These are phyloP conservation scores for Catenaria anguillulae DNA, from an alignment of 371 early-diverging fungal species.

Conservation along the genomic window DNA sequence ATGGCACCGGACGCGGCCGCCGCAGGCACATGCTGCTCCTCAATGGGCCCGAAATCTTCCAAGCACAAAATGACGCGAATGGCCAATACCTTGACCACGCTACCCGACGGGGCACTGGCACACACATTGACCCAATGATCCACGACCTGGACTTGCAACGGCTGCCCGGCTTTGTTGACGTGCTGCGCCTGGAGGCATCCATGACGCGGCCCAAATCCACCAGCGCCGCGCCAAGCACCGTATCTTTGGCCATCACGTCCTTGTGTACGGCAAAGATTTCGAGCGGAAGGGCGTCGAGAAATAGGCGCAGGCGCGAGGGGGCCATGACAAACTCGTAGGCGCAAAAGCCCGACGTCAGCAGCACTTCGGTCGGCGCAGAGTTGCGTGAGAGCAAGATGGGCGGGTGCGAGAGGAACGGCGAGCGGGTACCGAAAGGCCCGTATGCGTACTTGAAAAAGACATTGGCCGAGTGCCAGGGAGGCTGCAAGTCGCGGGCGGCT, in stretches of 20 bases:
- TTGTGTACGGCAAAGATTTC: conserved; percentile 20
- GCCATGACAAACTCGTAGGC: conserved; percentile 32
- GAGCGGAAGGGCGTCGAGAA: conserved; percentile 25
- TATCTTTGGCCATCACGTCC: conserved; percentile 15
- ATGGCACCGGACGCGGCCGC: background rate
- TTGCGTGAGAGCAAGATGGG: conserved; percentile 5
- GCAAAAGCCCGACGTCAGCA: conserved; percentile 23
- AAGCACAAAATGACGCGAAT: conserved; percentile 20
- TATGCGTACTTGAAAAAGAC: conserved; percentile 19
- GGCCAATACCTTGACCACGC: conserved; percentile 13
- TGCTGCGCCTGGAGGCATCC: conserved; percentile 3
- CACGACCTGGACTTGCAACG: conserved; percentile 7
- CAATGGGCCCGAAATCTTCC: conserved; percentile 28
- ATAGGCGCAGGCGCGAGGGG: conserved; percentile 16
- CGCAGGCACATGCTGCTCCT: conserved; percentile 11
- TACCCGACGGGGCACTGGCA: background rate
- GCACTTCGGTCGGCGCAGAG: conserved; percentile 10
- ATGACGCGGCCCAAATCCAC: conserved; percentile 15
- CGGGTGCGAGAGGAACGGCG: conserved; percentile 23
- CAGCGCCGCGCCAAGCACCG: conserved; percentile 16
- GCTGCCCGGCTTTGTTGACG: conserved; percentile 1
- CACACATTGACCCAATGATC: conserved; percentile 1
- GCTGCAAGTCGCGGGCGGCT: conserved; percentile 17
- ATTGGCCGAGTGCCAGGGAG: conserved; percentile 8
- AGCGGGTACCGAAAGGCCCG: conserved; percentile 20